Base-by-base conservation (phyloP, 2,329 filamentous ascomycete species). In the Simplicillium aogashimaense region DNA sequence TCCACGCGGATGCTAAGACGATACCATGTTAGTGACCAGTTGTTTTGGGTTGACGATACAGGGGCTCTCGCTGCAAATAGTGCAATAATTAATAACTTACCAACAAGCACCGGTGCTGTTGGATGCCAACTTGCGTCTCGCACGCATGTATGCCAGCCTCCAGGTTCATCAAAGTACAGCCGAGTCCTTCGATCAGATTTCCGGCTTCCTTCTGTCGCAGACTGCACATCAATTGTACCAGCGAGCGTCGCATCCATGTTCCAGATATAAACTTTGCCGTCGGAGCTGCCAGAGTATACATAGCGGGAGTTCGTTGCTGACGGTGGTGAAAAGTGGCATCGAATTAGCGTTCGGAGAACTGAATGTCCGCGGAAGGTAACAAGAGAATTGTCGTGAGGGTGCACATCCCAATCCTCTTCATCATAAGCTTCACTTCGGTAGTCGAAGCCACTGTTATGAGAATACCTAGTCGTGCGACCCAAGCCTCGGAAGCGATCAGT, bases 121-220 rank as follows among this genome's bases (percentile, higher is more conserved):
- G 89, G 89, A 64, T 94, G 88, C 89, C 89, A 95, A 54, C 83
- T 87, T 16, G 84, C 86, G 66, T 95, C 89, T 29, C 89, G 72
- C 15, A 95, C 86, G 49, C 86, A 86, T 1, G 86, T 87, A 46
- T 74, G 74, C 83, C 84, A 90, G 9, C 66, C 63, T 0, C 67
- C 64, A 20, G 69, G 61, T 25, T 75, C 72, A n/a, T 75, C 68
- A 20, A 69, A 67, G 51, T 78, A 81, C 7, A 70, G 65, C 37
- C 76, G 72, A 20, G 70, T 70, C 31, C 67, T 65, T 3, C 69
- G 58, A 20, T 76, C 72, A 11, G 67, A 63, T 1, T 77, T 75
- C 31, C 81, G 67, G 9, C 76, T 74, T 47, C 78, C 71, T 43
- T 68, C 66, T 0, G 86, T 94, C 2, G 83, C 80, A 45, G 72